Evolutionary conservation across 164 flowering plant species (phyloP).

Genomic region (Nelumbo lutea): DNA sequence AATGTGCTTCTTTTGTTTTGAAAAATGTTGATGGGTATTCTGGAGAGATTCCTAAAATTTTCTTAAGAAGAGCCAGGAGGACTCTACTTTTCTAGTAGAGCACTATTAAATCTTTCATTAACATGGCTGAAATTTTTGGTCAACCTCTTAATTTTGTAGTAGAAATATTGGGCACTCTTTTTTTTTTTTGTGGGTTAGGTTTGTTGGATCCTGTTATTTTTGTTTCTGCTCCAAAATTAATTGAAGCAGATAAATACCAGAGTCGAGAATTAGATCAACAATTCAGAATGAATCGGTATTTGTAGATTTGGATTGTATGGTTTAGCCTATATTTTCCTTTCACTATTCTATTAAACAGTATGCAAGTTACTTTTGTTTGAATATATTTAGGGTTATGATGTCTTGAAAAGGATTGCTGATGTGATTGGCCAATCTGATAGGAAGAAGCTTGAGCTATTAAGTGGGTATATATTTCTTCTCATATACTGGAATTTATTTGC

Average conservation of each 20-base stretch:
- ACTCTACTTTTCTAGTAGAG: no score
- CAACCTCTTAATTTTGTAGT: no score
- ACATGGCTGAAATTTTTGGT: no score
- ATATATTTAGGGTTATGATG: constrained; percentile 66
- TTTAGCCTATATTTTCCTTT: background rate
- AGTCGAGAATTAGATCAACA: background rate
- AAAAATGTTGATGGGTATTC: no score
- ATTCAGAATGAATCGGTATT: background rate
- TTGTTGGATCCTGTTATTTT: background rate
- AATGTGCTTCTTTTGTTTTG: no score
- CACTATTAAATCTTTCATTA: no score
- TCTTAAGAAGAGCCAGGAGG: no score
- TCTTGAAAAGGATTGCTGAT: constrained; percentile 76
- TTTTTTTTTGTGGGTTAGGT: background rate
- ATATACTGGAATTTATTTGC: background rate
- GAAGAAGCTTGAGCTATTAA: constrained; percentile 59
- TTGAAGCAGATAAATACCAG: background rate
- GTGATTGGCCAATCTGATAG: constrained; percentile 53
- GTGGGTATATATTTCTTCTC: constrained; percentile 51
- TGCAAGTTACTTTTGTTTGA: background rate
- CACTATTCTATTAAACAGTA: background rate
- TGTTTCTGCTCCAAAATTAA: background rate
- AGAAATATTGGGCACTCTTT: background rate
- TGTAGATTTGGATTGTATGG: background rate
- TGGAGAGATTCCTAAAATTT: no score